A percentile compares a stretch with the other conserved stretches of the same genome.
Conservation (phyloP, 495 filamentous ascomycete species). For the Neurospora hispaniola region DNA sequence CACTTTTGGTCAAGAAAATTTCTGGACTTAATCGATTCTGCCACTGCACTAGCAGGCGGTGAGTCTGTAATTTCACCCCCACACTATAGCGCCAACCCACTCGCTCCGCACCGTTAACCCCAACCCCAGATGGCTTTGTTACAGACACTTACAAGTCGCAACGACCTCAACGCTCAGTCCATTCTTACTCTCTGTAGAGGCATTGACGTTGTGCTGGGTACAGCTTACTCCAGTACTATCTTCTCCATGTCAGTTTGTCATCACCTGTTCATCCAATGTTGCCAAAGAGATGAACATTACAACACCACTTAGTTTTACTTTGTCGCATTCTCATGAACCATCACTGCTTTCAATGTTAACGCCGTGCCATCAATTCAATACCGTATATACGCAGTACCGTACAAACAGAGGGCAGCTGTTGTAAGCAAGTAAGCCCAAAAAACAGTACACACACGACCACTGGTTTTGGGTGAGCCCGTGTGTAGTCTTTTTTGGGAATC, state of each 20-base stretch:
- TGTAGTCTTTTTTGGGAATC: too few relatives aligned
- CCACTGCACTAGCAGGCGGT: conserved; percentile 8
- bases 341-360: background rate
- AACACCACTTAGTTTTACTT: background rate
- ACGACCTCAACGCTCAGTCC: background rate
- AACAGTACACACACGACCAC: too few relatives aligned
- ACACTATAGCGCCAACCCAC: background rate
- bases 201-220: background rate
- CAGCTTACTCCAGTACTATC: background rate
- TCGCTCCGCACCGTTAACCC: background rate
- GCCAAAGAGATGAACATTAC: background rate
- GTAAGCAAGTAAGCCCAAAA: background rate
- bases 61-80: background rate
- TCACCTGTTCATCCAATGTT: background rate
- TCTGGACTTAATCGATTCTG: conserved; percentile 10
- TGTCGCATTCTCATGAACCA: background rate
- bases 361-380: background rate
- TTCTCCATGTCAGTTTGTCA: background rate
- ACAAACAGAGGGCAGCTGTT: background rate
- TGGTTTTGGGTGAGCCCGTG: too few relatives aligned
- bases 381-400: background rate
- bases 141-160: background rate
- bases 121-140: background rate
- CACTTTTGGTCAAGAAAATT: conserved; percentile 12
- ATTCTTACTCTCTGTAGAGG: background rate